Percentiles rank a stretch among this genome's conserved stretches.
These are phyloP conservation scores for Paramecium sonneborni DNA, from an alignment of 73 alveolate species.

Conservation along the genomic window DNA sequence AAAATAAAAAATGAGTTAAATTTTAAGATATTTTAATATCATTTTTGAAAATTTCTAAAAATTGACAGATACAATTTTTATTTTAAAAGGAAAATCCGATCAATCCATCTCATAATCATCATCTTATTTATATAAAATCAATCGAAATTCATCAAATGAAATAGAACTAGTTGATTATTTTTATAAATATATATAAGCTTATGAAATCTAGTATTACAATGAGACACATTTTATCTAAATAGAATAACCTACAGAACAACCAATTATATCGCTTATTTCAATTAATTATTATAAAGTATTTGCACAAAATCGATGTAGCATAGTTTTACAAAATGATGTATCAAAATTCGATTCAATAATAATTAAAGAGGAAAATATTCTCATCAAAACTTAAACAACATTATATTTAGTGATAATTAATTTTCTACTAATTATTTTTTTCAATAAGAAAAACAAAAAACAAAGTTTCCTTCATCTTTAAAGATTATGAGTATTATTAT, in stretches of 20 bases:
- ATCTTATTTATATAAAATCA: not conserved
- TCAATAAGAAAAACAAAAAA: not conserved
- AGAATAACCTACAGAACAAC: not conserved
- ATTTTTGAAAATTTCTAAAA: not conserved
- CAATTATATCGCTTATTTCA: not conserved
- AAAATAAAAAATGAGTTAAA: not conserved
- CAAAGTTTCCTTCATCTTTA: no score
- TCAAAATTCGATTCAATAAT: not conserved
- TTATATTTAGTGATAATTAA: not conserved
- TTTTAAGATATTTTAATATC: not conserved
- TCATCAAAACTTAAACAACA: not conserved
- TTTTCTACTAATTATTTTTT: not conserved
- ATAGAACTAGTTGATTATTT: not conserved
- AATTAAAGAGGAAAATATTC: not conserved
- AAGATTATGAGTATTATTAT: not conserved
- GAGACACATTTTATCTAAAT: not conserved
- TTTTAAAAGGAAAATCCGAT: not conserved
- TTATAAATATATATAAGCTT: not conserved
- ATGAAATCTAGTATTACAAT: not conserved
- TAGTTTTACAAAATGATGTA: not conserved
- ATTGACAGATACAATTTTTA: not conserved
- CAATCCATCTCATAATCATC: not conserved
- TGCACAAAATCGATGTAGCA: not conserved
- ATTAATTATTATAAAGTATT: not conserved
- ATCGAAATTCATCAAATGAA: not conserved